Base-by-base conservation (phyloP, 2,329 filamentous ascomycete species). In the Fusarium buxicola region DNA sequence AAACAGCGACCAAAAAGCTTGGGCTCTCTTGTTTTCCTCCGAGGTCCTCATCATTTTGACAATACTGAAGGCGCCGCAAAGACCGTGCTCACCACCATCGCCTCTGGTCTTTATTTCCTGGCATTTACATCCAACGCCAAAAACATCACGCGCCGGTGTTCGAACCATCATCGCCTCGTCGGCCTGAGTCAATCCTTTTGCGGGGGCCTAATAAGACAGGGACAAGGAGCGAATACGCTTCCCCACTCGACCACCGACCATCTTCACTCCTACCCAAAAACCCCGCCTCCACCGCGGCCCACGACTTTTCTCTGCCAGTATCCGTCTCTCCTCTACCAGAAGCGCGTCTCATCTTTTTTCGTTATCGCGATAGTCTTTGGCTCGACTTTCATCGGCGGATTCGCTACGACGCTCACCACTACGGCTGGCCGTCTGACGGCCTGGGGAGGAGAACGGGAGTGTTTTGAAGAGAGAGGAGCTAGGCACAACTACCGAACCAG, bases 221-320 rank as follows among this genome's bases (percentile, higher is more conserved):
- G 36, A 31, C n/a, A 7, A 31, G 50, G 40, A 62, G 63, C 58
- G 51, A 66, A 58, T 45, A 61, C 40, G 44, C 45, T 66, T 73
- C 69, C 71, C 72, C 72, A 71, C 72, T 74, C 70, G 73, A 72
- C 73, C 73, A 74, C 50, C 55, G 51, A 59, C 43, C 44, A 52
- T 41, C 54, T 35, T 48, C 21, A 21, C 52, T 50, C 34, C 25
- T 36, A 27, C 24, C 47, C 38, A 65, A 64, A 68, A 61, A 53
- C 69, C 63, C 66, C 68, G 58, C 69, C 53, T 52, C 54, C 28
- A 38, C 52, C 63, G 31, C 59, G 60, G 63, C 58, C 57, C 59
- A 52, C 59, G 45, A 62, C 65, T 72, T 71, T 62, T 50, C 53
- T 59, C 60, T 50, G 48, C 61, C 68, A 71, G 57, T 68, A 60